Evolutionary conservation across 2,329 filamentous ascomycete species (phyloP).

Genomic region (Aspergillus chevalieri): DNA sequence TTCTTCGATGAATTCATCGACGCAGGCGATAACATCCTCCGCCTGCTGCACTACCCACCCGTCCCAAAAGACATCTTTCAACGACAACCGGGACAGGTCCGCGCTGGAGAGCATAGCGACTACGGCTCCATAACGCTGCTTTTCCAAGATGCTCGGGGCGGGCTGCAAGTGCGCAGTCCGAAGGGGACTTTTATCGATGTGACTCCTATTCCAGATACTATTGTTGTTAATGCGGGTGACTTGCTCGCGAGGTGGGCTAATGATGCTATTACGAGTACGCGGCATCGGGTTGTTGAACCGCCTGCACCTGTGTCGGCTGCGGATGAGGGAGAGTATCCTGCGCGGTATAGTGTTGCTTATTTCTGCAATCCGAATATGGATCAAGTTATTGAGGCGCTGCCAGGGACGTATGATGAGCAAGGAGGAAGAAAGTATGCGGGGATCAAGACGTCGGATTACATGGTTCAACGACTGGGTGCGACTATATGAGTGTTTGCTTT

Average conservation of each 20-base stretch:
- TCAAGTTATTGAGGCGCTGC: constrained; percentile 69
- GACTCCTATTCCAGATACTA: constrained; percentile 70
- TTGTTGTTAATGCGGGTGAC: constrained; percentile 87
- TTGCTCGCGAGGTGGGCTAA: constrained; percentile 84
- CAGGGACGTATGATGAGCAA: constrained; percentile 63
- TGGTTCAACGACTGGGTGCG: constrained; percentile 68
- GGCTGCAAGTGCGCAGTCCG: constrained; percentile 61
- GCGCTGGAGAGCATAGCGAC: constrained; percentile 72
- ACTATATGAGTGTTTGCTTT: constrained; percentile 50
- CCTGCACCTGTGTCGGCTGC: constrained; percentile 45
- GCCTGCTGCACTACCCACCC: constrained; percentile 70
- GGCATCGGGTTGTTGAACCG: constrained; percentile 85
- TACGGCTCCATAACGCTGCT: constrained; percentile 51
- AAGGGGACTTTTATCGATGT: constrained; percentile 75
- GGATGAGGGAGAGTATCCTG: constrained; percentile 52
- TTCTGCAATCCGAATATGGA: constrained; percentile 85
- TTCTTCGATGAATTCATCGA: constrained; percentile 76
- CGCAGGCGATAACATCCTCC: constrained; percentile 63
- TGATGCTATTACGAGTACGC: constrained; percentile 81
- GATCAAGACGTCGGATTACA: constrained; percentile 73
- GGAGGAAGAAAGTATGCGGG: constrained; percentile 70
- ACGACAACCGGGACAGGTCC: constrained; percentile 61
- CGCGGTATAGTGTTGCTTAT: constrained; percentile 84
- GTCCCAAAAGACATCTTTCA: constrained; percentile 61
- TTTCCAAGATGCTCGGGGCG: constrained; percentile 53